Base-by-base conservation (phyloP, 352 stramenopile species). In the Pilasporangium apinafurcum region DNA sequence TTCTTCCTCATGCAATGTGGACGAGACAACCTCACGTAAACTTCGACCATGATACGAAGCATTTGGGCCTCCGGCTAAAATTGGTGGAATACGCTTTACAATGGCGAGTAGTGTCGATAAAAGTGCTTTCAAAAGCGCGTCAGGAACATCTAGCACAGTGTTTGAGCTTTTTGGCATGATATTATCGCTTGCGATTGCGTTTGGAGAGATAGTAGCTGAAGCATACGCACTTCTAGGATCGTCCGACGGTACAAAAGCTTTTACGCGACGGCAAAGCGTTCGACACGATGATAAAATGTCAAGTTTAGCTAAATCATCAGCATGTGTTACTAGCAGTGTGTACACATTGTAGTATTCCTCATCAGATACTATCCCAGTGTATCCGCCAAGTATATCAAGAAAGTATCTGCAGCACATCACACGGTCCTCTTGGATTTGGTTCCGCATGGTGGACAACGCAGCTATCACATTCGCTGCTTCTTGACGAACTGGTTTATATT, bases 291-390 rank as follows among this genome's bases (percentile, higher is more conserved):
- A 34, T 10, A 86, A 48, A 48, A 84, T 65, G 13, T 54, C 48
- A 25, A 86, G 78, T 8, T 63, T 54, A 5, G 39, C 58, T 2
- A 86, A 28, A 35, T 71, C 53, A 6, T 75, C 53, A 8, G 58
- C 62, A 40, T 51, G 75, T 17, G 62, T 64, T 4, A 86, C 58
- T n/a, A 86, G 63, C 18, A 83, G 42, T 24, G 63, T 75, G 38
- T 75, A 82, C 29, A 82, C 65, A 34, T 68, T 68, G 41, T 79
- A 86, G 51, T 83, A 86, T 48, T 86, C 73, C 46, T 77, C 60
- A 22, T 74, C 47, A 32, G 25, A 51, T 17, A 82, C 62, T 32
- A 53, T 21, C 2, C 58, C 60, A 29, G 61, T 56, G 36, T 72
- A 86, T 2, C 62, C 61, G n/a, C 70, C 68, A 17, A 86, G 38